Base-by-base conservation (phyloP, 345 rosid genomes). In the Jatropha curcas region DNA sequence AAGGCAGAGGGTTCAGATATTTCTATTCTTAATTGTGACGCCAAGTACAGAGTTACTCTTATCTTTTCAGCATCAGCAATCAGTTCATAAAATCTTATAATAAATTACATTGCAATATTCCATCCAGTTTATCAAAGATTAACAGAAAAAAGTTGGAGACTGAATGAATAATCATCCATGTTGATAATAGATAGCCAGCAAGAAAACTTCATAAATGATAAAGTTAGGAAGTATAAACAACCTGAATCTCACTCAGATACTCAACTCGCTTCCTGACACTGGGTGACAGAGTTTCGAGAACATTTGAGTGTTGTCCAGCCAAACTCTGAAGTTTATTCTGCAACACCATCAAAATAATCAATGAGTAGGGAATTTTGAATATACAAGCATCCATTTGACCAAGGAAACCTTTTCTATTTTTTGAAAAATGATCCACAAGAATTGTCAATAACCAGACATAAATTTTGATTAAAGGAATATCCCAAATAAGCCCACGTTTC, bases 241-340 rank as follows among this genome's bases (percentile, higher is more conserved):
- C 77, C 71, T 73, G 77, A 73, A 73, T 31, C 63, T 73, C 65
- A 30, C 35, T 57, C 53, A 73, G 65, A 65, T 39, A 65, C 71
- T 65, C 77, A 7, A 73, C 71, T n/a, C 71, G 65, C 34, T 73
- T 73, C 58, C 35, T 46, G 33, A 56, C 65, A 33, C n/a, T 31
- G 0, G 90, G 93, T 1, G 86, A 59, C 66, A 92, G 80, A 62
- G 65, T 86, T 86, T 91, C 97, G 33, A 95, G 86, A 60, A 88
- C 79, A 75, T 88, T 95, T 13, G 89, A 61, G 80, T 92, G 95
- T 67, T 88, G 87, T n/a, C 93, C 97, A 57, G 97, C 94, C 79
- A 94, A 82, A 71, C 70, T 88, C 83, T 94, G 91, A 60, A 94
- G 88, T 81, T 94, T 89, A 76, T 85, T 76, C 97, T 94, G 84